A percentile compares a stretch with the other conserved stretches of the same genome.
Conservation (phyloP, 2,329 filamentous ascomycete genomes). For the Tolypocladium amazonense region DNA sequence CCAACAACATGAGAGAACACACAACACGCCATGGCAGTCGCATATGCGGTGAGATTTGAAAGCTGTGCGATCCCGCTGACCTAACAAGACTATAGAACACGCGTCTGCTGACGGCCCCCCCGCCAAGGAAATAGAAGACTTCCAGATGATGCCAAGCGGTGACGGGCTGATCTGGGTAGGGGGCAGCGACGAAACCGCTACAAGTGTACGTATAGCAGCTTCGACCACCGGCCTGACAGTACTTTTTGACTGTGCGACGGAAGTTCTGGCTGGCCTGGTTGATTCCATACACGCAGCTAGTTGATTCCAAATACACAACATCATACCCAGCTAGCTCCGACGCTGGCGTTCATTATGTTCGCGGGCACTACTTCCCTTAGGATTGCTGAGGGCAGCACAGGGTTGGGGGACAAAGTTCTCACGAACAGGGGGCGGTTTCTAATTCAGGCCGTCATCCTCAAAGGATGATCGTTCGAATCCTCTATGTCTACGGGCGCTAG, state of each 20-base stretch:
- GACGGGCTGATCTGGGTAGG: neutral
- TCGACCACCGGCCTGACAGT: neutral
- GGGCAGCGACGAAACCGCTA: no score
- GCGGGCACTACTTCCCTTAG: neutral
- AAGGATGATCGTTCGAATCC: neutral
- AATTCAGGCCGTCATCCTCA: neutral
- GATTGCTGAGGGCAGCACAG: no score
- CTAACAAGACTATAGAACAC: neutral
- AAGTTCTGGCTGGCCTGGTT: neutral
- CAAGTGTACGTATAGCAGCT: neutral
- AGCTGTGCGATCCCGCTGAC: neutral
- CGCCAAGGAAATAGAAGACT: neutral
- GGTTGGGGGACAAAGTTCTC: neutral
- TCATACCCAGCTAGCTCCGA: neutral
- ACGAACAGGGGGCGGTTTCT: neutral
- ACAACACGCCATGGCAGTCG: neutral
- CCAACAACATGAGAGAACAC: neutral
- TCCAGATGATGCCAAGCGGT: neutral
- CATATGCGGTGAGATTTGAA: conserved; percentile 3
- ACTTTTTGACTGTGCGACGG: neutral
- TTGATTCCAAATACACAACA: neutral
- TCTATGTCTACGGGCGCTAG: neutral
- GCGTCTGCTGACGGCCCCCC: neutral
- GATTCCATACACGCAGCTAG: neutral
- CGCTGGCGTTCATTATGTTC: neutral